Percentiles rank a stretch among this genome's conserved stretches.
Conservation (phyloP, 768 basidiomycete genomes). For the Suillus luteus region DNA sequence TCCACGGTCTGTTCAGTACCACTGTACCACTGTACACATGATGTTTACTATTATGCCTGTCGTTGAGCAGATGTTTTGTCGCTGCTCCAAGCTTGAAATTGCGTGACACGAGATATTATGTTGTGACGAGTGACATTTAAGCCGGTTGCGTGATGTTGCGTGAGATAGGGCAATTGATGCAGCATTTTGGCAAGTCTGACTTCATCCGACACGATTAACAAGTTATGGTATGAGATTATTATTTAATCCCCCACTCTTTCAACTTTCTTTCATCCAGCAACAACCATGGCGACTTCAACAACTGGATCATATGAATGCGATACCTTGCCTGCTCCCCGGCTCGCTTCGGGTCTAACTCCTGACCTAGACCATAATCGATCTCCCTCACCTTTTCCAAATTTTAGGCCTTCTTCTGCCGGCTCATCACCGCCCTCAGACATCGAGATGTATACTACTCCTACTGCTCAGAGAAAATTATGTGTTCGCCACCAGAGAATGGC, state of each 20-base stretch:
- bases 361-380: conserved; percentile 23
- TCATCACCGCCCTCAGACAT: conserved; percentile 12
- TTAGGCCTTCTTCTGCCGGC: neutral
- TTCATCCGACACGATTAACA: conserved; percentile 3
- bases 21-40: conserved; percentile 20
- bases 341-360: conserved; percentile 37
- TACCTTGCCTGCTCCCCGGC: conserved; percentile 64
- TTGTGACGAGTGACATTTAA: conserved; percentile 5
- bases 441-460: conserved; percentile 31
- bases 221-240: neutral
- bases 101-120: conserved; percentile 12
- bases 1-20: conserved; percentile 10
- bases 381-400: conserved; percentile 28
- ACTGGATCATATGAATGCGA: conserved; percentile 60
- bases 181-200: conserved; percentile 1
- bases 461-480: conserved; percentile 78
- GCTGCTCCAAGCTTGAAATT: conserved; percentile 12
- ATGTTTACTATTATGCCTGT: conserved; percentile 16
- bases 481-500: conserved; percentile 96
- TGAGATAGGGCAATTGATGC: conserved; percentile 15
- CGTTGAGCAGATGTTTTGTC: conserved; percentile 10
- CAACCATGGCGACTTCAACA: conserved; percentile 24
- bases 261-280: neutral
- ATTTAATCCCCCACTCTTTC: neutral
- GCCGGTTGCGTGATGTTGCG: conserved; percentile 37